Evolutionary conservation across 2,329 filamentous ascomycete species (phyloP).

Genomic region (Aspergillus sp.): DNA sequence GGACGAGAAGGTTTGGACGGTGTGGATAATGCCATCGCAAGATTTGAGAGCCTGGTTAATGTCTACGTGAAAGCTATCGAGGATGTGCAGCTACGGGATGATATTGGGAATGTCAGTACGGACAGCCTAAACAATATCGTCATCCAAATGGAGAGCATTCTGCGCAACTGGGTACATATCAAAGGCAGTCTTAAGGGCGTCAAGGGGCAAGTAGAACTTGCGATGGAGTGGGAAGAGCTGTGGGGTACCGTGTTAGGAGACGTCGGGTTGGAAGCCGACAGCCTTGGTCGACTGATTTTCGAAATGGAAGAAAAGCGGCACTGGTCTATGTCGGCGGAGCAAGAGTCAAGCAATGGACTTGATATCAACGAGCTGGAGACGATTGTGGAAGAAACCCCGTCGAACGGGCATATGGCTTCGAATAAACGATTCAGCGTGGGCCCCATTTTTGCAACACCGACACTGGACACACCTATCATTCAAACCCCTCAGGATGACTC

Average conservation of each 20-base stretch:
- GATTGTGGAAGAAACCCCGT: constrained; percentile 82
- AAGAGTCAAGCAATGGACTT: constrained; percentile 47
- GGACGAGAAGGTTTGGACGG: constrained; percentile 55
- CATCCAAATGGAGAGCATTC: constrained; percentile 81
- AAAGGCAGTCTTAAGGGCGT: constrained; percentile 71
- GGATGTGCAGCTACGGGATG: constrained; percentile 71
- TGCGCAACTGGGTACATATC: constrained; percentile 80
- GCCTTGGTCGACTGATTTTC: constrained; percentile 75
- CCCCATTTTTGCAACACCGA: constrained; percentile 50
- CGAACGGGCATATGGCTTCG: constrained; percentile 46
- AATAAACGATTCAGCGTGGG: constrained; percentile 67
- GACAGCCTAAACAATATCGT: constrained; percentile 72
- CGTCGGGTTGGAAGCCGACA: constrained; percentile 83
- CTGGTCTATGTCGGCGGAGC: constrained; percentile 60
- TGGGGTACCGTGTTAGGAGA: constrained; percentile 93
- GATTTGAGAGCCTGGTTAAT: constrained; percentile 84
- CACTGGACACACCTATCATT: constrained; percentile 36
- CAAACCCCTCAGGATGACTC: constrained; percentile 70
- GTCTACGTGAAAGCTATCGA: constrained; percentile 95
- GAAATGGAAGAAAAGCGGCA: constrained; percentile 97
- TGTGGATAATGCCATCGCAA: constrained; percentile 65
- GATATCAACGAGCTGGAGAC: constrained; percentile 89
- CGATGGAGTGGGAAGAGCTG: constrained; percentile 98
- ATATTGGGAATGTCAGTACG: constrained; percentile 67
- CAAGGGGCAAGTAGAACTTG: constrained; percentile 88